Conservation (phyloP, 257 asterid genomes). For the Nemophila menziesii region DNA sequence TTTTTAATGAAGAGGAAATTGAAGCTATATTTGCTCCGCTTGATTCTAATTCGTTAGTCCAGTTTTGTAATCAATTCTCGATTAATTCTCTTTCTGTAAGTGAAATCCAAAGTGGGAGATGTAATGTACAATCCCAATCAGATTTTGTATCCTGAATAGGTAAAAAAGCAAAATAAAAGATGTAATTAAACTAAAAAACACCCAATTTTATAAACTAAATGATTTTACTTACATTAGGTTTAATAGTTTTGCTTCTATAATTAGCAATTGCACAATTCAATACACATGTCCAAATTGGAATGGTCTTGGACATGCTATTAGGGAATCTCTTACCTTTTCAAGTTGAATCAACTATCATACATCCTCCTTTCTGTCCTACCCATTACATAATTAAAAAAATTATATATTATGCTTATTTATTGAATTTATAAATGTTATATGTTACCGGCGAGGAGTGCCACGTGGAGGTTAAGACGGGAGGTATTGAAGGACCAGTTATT, state of each 20-base stretch:
- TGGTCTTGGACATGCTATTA: conserved; percentile 96
- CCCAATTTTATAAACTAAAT: neutral
- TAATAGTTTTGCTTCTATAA: conserved; percentile 18
- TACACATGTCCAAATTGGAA: conserved; percentile 95
- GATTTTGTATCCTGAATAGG: no score
- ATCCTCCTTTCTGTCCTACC: conserved; percentile 93
- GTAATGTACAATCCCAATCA: conserved; percentile 79
- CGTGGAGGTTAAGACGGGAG: conserved; percentile 86
- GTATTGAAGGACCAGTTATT: conserved; percentile 79
- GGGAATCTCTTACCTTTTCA: conserved; percentile 94
- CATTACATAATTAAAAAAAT: conserved; percentile 16
- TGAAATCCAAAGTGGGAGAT: conserved; percentile 95
- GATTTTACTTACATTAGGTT: conserved; percentile 29
- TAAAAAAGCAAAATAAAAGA: no score
- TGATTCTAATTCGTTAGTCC: conserved; percentile 64
- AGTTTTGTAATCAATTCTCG: conserved; percentile 48
- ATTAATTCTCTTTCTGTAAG: conserved; percentile 58
- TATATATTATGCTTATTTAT: conserved; percentile 1
- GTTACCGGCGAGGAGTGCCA: conserved; percentile 74
- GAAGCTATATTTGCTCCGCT: conserved; percentile 86
- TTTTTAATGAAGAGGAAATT: conserved; percentile 39
- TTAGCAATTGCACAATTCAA: conserved; percentile 64
- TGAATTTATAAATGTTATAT: neutral
- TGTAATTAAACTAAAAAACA: no score
- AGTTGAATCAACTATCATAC: conserved; percentile 85